Percentiles rank a stretch among this genome's conserved stretches.
These are phyloP conservation scores for Arabidopsis hybrid DNA, from an alignment of 441 rosid genomes.

Conservation along the genomic window DNA sequence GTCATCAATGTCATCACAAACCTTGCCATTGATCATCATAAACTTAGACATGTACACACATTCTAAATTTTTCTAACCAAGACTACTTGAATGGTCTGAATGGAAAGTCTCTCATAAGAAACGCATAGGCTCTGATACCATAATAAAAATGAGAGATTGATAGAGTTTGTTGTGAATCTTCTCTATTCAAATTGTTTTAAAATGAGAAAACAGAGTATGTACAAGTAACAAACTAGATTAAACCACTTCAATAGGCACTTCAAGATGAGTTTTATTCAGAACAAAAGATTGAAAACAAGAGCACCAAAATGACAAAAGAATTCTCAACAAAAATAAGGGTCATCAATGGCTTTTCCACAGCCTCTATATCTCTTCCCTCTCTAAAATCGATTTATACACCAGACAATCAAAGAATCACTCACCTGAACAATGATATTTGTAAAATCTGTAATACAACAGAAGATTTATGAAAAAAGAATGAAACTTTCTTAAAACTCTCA, in stretches of 20 bases:
- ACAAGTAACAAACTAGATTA: neutral
- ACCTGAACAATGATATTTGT: slow-evolving; percentile 42
- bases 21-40: slow-evolving; percentile 8
- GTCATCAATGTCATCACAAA: slow-evolving; percentile 17
- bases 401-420: slow-evolving; percentile 62
- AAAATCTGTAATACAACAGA: slow-evolving; percentile 22
- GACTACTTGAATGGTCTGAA: slow-evolving; percentile 7
- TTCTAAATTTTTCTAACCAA: neutral
- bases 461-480: slow-evolving; percentile 15
- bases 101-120: neutral
- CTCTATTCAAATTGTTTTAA: neutral
- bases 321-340: slow-evolving; percentile 5
- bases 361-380: slow-evolving; percentile 23
- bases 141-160: neutral
- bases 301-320: slow-evolving; percentile 19
- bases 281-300: slow-evolving; percentile 15
- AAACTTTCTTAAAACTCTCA: slow-evolving; percentile 41
- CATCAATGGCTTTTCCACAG: slow-evolving; percentile 27
- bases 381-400: slow-evolving; percentile 54
- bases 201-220: neutral
- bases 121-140: neutral
- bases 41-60: neutral
- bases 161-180: neutral
- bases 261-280: slow-evolving; percentile 35
- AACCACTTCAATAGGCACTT: neutral